Conservation (phyloP, 768 basidiomycete species). For the Collybia mongolica region DNA sequence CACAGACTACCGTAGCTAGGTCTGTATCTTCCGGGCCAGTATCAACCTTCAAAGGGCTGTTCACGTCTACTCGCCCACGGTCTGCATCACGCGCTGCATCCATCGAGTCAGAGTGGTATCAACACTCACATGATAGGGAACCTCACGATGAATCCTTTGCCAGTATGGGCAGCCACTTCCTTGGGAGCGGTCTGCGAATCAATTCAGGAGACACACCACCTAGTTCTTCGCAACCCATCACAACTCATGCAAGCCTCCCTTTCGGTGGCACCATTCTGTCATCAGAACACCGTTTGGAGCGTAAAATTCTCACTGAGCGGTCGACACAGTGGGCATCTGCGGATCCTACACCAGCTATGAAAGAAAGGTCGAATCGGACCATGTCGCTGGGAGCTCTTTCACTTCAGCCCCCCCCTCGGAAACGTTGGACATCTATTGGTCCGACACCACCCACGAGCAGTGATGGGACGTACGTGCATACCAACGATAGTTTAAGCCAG, state of each 20-base stretch:
- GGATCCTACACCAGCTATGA: conserved; percentile 26
- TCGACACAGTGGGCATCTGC: conserved; percentile 19
- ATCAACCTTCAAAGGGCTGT: conserved; percentile 60
- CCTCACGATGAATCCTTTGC: conserved; percentile 53
- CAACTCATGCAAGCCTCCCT: conserved; percentile 29
- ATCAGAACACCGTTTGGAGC: conserved; percentile 33
- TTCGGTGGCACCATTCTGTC: conserved; percentile 26
- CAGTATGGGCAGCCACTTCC: conserved; percentile 51
- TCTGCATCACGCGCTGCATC: conserved; percentile 53
- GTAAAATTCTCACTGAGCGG: conserved; percentile 26
- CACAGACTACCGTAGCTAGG: conserved; percentile 39
- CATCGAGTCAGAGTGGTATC: conserved; percentile 25
- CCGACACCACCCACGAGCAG: conserved; percentile 14
- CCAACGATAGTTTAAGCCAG: conserved; percentile 15
- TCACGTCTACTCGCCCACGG: conserved; percentile 50
- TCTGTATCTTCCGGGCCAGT: conserved; percentile 41
- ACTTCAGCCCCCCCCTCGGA: conserved; percentile 50
- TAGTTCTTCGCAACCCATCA: conserved; percentile 18
- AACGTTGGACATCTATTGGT: conserved; percentile 41
- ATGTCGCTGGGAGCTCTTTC: conserved; percentile 33
- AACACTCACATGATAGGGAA: conserved; percentile 24
- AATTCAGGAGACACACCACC: conserved; percentile 30
- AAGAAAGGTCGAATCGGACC: conserved; percentile 28
- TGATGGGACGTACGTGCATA: conserved; percentile 13
- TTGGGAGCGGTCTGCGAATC: conserved; percentile 45